Conservation (phyloP, 257 asterid genomes). For the Avicennia marina region DNA sequence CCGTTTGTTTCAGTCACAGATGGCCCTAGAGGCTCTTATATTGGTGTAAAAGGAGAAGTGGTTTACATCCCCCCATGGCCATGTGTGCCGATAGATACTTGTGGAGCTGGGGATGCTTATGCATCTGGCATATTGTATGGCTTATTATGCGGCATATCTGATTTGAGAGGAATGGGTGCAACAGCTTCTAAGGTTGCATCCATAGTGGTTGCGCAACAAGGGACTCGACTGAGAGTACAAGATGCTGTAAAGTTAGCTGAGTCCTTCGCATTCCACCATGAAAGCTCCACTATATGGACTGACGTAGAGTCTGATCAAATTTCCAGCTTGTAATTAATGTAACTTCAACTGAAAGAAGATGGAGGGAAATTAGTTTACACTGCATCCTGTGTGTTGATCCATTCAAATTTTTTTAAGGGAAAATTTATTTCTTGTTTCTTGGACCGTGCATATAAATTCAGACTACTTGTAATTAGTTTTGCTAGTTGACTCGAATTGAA, state of each 20-base stretch:
- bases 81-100: constrained; percentile 75
- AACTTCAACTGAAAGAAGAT: neutral
- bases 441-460: too few relatives aligned
- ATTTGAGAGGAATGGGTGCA: constrained; percentile 71
- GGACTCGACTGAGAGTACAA: constrained; percentile 77
- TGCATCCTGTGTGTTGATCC: too few relatives aligned
- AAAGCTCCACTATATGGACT: constrained; percentile 46
- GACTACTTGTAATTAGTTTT: too few relatives aligned
- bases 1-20: constrained; percentile 95
- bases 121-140: constrained; percentile 93
- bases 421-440: too few relatives aligned
- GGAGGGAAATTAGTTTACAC: too few relatives aligned
- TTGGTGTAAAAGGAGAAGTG: constrained; percentile 91
- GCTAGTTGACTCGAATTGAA: too few relatives aligned
- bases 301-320: constrained; percentile 78
- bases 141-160: constrained; percentile 55
- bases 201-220: constrained; percentile 86
- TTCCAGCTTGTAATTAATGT: constrained; percentile 54
- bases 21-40: constrained; percentile 86
- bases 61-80: constrained; percentile 87
- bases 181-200: constrained; percentile 94
- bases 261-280: constrained; percentile 44
- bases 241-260: constrained; percentile 67
- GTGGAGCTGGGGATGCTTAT: constrained; percentile 99
- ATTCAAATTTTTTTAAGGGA: too few relatives aligned